Evolutionary conservation across 2,329 filamentous ascomycete genomes (phyloP).

Genomic region (Byssothecium circinans): DNA sequence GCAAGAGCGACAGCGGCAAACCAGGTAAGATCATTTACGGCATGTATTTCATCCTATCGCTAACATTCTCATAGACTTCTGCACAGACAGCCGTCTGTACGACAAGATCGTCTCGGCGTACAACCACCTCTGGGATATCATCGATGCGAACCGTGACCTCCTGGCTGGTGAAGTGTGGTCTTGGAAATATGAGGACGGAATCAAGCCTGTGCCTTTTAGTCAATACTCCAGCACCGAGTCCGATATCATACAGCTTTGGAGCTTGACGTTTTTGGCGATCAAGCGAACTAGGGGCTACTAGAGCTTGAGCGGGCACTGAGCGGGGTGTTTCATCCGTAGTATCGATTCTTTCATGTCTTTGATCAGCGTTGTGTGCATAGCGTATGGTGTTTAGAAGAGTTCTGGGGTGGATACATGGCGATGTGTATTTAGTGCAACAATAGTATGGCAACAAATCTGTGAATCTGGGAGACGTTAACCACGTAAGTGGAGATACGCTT

Average conservation of each 20-base stretch:
- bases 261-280: constrained; percentile 60
- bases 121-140: constrained; percentile 62
- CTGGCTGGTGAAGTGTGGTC: constrained; percentile 65
- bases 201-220: constrained; percentile 55
- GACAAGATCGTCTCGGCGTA: constrained; percentile 55
- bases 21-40: neutral
- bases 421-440: too few relatives aligned
- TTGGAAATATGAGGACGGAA: constrained; percentile 58
- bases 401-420: too few relatives aligned
- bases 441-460: too few relatives aligned
- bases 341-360: too few relatives aligned
- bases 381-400: too few relatives aligned
- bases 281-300: constrained; percentile 39
- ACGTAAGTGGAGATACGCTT: too few relatives aligned
- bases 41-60: constrained; percentile 16
- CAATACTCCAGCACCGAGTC: constrained; percentile 55
- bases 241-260: constrained; percentile 61
- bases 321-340: too few relatives aligned
- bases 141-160: constrained; percentile 57
- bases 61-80: constrained; percentile 50
- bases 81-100: constrained; percentile 48
- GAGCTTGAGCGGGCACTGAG: too few relatives aligned
- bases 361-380: too few relatives aligned
- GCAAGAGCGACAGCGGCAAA: constrained; percentile 30
- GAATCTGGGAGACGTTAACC: too few relatives aligned